Conservation (phyloP, 345 rosid genomes). For the Arabidopsis thaliana region DNA sequence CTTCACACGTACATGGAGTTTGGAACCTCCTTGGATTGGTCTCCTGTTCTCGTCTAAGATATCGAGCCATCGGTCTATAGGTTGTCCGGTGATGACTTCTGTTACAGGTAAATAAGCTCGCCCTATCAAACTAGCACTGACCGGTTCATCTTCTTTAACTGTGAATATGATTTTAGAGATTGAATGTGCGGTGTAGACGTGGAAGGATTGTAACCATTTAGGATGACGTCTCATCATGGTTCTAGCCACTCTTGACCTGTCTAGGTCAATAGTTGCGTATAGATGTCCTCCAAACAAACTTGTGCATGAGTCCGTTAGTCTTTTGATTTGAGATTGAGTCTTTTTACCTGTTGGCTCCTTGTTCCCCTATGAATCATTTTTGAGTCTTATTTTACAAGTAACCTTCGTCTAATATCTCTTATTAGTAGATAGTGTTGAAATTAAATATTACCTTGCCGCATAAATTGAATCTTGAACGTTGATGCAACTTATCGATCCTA, state of each 20-base stretch:
- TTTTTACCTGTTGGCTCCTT: conserved; percentile 44
- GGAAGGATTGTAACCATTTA: conserved; percentile 63
- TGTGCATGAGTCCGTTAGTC: conserved; percentile 46
- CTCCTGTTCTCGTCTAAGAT: conserved; percentile 49
- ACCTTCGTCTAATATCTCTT: neutral
- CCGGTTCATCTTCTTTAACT: conserved; percentile 57
- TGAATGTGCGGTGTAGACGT: conserved; percentile 66
- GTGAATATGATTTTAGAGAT: conserved; percentile 64
- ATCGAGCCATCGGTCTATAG: conserved; percentile 50
- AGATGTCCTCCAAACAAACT: conserved; percentile 51
- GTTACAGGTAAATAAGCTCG: conserved; percentile 71
- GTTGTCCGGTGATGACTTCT: conserved; percentile 50
- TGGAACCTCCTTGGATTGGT: conserved; percentile 54
- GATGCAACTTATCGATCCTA: conserved; percentile 53
- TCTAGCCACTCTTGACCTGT: conserved; percentile 72
- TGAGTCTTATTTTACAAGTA: neutral
- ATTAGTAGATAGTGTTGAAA: neutral
- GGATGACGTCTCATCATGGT: conserved; percentile 52
- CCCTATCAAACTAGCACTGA: conserved; percentile 70
- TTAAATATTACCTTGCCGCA: conserved; percentile 49
- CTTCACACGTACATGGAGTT: conserved; percentile 55
- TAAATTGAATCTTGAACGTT: conserved; percentile 51
- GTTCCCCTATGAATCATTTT: conserved; percentile 33
- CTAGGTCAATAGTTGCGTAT: conserved; percentile 77
- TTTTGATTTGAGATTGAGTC: conserved; percentile 49